phyloP scores from a whole-genome alignment of 2,329 filamentous ascomycete genomes.

The Epichloe glyceriae region DNA sequence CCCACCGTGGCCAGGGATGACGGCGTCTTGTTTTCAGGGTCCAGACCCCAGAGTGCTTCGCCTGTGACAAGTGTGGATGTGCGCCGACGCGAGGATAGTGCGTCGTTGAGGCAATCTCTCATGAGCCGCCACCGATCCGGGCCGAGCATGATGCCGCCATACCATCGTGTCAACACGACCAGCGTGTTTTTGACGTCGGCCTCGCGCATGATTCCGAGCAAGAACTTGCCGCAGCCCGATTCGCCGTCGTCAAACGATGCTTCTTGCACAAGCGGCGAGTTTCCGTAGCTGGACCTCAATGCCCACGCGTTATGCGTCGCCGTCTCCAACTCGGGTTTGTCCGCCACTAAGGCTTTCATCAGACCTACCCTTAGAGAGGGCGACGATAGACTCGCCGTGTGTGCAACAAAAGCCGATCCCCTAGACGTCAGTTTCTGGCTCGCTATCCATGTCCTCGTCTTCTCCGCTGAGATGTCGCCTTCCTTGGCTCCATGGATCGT shows the following conservation, averaged over 20 bases:
- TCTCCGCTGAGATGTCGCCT: conserved; percentile 5
- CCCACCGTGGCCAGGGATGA: conserved; percentile 28
- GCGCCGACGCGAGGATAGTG: conserved; percentile 35
- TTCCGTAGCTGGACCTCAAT: conserved; percentile 22
- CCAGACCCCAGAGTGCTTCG: conserved; percentile 49
- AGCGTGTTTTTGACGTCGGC: conserved; percentile 36
- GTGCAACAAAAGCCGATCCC: conserved; percentile 44
- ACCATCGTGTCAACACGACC: conserved; percentile 50
- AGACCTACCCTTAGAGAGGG: conserved; percentile 29
- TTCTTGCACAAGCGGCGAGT: conserved; percentile 30
- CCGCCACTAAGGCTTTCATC: conserved; percentile 33
- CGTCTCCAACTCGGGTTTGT: conserved; percentile 35
- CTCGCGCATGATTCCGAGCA: conserved; percentile 41
- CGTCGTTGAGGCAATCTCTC: conserved; percentile 41
- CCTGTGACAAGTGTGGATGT: conserved; percentile 24
- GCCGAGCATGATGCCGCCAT: conserved; percentile 47
- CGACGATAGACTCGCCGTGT: conserved; percentile 26
- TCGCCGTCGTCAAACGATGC: conserved; percentile 50
- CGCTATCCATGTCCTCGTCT: conserved; percentile 31
- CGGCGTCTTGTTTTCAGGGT: conserved; percentile 36
- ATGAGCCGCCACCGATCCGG: conserved; percentile 51
- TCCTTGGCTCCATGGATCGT: neutral
- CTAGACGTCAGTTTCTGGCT: conserved; percentile 39
- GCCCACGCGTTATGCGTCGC: conserved; percentile 49
- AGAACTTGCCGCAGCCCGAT: conserved; percentile 41